Conservation (phyloP, 257 asterid genomes). For the Penstemon davidsonii region DNA sequence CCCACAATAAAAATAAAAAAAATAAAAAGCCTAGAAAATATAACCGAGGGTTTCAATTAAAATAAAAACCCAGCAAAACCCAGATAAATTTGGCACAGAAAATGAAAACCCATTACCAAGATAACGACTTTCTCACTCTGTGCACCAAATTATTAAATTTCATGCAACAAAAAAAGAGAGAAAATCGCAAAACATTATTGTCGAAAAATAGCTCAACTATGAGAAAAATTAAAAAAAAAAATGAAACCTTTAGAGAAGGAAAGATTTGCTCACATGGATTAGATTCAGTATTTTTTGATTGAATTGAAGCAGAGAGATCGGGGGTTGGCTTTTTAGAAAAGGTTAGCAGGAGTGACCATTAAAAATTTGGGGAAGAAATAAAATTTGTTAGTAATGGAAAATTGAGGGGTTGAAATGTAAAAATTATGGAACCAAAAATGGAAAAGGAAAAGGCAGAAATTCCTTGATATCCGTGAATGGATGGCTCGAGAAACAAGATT, state of each 20-base stretch:
- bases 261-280: constrained; percentile 66
- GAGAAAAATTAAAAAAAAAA: constrained; percentile 13
- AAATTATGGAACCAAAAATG: background rate
- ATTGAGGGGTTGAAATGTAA: constrained; percentile 30
- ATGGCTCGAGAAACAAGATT: constrained; percentile 68
- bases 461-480: constrained; percentile 69
- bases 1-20: constrained; percentile 28
- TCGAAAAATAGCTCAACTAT: background rate
- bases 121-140: constrained; percentile 44
- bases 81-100: constrained; percentile 31
- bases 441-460: constrained; percentile 32
- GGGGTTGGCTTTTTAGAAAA: constrained; percentile 39
- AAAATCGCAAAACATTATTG: constrained; percentile 3
- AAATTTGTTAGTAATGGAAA: constrained; percentile 36
- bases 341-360: constrained; percentile 44
- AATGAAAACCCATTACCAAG: constrained; percentile 40
- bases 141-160: constrained; percentile 27
- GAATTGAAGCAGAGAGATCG: constrained; percentile 41
- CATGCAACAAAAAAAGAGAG: constrained; percentile 21
- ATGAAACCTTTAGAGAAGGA: background rate
- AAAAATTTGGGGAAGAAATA: constrained; percentile 32
- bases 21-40: constrained; percentile 36
- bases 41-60: constrained; percentile 34
- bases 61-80: constrained; percentile 28
- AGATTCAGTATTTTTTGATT: constrained; percentile 37